phyloP scores from a whole-genome alignment of 371 early-diverging fungal species.

The Mortierella sp. region DNA sequence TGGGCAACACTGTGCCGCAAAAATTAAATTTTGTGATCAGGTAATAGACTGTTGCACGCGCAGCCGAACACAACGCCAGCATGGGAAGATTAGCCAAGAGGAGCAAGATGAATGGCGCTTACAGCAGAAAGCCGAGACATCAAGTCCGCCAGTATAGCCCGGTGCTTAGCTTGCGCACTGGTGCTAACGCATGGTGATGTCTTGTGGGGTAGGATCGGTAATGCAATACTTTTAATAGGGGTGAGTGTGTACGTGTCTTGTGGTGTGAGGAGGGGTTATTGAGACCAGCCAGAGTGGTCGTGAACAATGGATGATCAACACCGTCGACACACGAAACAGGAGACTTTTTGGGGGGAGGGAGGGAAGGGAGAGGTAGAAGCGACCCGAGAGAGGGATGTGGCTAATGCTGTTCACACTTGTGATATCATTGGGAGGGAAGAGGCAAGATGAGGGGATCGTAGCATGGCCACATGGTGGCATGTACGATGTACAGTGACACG shows the following conservation, averaged over 20 bases:
- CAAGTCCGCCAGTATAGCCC: no score
- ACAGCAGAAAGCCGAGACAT: no score
- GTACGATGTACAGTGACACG: no score
- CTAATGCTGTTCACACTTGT: neutral
- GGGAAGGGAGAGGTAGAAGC: slow-evolving; percentile 27
- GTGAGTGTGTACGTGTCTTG: no score
- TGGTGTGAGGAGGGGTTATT: no score
- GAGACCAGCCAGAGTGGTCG: no score
- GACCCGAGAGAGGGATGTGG: neutral
- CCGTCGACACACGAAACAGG: neutral
- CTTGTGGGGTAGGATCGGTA: no score
- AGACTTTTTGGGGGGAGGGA: slow-evolving; percentile 48
- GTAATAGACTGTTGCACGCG: slow-evolving; percentile 1
- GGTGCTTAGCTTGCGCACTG: no score
- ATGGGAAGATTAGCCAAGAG: neutral
- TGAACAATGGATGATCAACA: neutral
- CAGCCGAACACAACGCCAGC: neutral
- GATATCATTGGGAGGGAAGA: neutral
- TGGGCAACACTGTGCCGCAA: neutral
- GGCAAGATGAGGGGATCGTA: no score
- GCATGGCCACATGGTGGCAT: no score
- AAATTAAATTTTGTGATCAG: slow-evolving; percentile 1
- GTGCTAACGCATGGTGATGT: no score
- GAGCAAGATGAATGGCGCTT: neutral
- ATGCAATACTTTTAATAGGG: no score